Conservation (phyloP, 2,329 filamentous ascomycete species). For the Didymella glomerata region DNA sequence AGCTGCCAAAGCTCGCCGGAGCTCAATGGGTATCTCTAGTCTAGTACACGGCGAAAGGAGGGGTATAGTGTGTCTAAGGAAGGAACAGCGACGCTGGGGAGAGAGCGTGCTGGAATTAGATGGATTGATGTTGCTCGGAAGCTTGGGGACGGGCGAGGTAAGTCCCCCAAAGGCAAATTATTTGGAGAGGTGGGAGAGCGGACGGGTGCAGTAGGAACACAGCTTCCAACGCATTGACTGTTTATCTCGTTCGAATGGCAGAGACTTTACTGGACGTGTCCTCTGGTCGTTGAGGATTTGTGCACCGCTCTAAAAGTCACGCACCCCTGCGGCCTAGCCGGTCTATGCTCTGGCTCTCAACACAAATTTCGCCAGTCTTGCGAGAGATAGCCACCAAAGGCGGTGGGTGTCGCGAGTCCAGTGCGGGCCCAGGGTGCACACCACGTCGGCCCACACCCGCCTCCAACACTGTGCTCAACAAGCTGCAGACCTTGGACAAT, state of each 20-base stretch:
- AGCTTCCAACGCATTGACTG: conserved; percentile 45
- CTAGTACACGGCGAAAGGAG: conserved; percentile 32
- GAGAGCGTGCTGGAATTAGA: conserved; percentile 21
- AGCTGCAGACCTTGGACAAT: conserved; percentile 12
- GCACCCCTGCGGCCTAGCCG: conserved; percentile 41
- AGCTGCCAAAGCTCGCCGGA: conserved; percentile 32
- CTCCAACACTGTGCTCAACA: conserved; percentile 18
- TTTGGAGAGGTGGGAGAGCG: conserved; percentile 24
- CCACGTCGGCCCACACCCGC: conserved; percentile 17
- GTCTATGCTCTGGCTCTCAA: conserved; percentile 41
- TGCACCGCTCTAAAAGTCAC: conserved; percentile 44
- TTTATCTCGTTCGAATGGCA: conserved; percentile 41
- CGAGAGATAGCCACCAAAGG: conserved; percentile 28
- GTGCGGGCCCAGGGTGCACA: conserved; percentile 20
- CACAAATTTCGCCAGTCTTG: conserved; percentile 42
- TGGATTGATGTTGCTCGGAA: conserved; percentile 15
- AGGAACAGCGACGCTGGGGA: conserved; percentile 27
- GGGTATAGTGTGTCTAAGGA: conserved; percentile 31
- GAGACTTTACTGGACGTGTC: conserved; percentile 26
- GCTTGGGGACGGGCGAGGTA: conserved; percentile 29
- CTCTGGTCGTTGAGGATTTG: conserved; percentile 44
- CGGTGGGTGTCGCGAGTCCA: conserved; percentile 31
- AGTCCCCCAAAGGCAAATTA: conserved; percentile 22
- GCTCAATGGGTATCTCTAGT: conserved; percentile 40
- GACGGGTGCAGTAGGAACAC: conserved; percentile 32